These are phyloP conservation scores for Ophidiomyces ophidiicola DNA, from an alignment of 2,329 filamentous ascomycete genomes.

Conservation along the genomic window DNA sequence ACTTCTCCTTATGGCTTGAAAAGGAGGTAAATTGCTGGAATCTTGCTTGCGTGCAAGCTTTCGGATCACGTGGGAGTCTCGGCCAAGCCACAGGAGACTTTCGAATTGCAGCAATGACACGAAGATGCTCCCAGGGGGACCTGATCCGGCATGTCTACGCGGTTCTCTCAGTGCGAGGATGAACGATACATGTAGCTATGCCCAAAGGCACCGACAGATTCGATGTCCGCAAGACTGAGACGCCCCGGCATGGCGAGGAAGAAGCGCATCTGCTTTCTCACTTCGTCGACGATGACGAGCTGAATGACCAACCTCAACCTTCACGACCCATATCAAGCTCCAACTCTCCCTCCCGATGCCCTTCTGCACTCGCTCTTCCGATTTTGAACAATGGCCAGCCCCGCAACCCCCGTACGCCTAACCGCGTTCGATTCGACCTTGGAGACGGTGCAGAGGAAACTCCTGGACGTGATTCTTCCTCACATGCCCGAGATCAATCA, in stretches of 20 bases:
- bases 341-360: constrained; percentile 19
- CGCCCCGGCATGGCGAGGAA: constrained; percentile 20
- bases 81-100: too few relatives aligned
- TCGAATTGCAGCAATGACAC: constrained; percentile 1
- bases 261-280: constrained; percentile 27
- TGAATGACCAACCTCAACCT: constrained; percentile 20
- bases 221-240: constrained; percentile 25
- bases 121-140: background rate
- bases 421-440: constrained; percentile 64
- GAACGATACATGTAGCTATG: constrained; percentile 27
- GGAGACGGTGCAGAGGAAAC: constrained; percentile 23
- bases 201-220: constrained; percentile 28
- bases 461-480: constrained; percentile 15
- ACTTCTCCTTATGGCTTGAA: too few relatives aligned
- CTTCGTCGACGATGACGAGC: constrained; percentile 19
- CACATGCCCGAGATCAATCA: constrained; percentile 20
- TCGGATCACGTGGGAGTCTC: too few relatives aligned
- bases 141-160: background rate
- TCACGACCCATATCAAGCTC: constrained; percentile 14
- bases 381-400: constrained; percentile 33
- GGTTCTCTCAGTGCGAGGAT: constrained; percentile 12
- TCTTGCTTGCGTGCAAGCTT: too few relatives aligned
- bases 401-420: constrained; percentile 54
- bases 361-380: constrained; percentile 33
- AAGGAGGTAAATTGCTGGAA: too few relatives aligned